A percentile compares a stretch with the other conserved stretches of the same genome.
Conservation (phyloP, 1,139 yeast species). For the Meyerozyma sp. region DNA sequence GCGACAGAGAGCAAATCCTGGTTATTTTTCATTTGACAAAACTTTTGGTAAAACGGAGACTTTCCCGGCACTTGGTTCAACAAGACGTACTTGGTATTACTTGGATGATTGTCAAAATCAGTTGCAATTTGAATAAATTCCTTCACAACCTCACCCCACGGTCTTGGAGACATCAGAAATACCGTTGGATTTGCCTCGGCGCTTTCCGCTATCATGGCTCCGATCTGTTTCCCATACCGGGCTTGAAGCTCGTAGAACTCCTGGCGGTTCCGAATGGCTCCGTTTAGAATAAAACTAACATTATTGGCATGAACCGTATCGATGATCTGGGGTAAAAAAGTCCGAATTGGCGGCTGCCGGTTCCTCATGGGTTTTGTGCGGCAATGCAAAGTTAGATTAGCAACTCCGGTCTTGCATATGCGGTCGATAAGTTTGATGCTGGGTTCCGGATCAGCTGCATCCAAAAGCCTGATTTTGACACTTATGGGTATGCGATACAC, state of each 20-base stretch:
- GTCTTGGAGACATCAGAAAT: slow-evolving; percentile 44
- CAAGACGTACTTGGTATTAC: slow-evolving; percentile 78
- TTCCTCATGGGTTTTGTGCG: slow-evolving; percentile 88
- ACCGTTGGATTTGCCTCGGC: slow-evolving; percentile 87
- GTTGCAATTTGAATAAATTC: slow-evolving; percentile 55
- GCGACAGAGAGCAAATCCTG: slow-evolving; percentile 40
- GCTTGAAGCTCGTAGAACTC: slow-evolving; percentile 54
- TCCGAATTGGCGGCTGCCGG: slow-evolving; percentile 71
- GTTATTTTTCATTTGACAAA: slow-evolving; percentile 53
- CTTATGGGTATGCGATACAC: slow-evolving; percentile 78
- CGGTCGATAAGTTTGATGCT: slow-evolving; percentile 58
- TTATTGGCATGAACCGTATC: slow-evolving; percentile 56
- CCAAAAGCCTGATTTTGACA: slow-evolving; percentile 79
- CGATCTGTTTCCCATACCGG: slow-evolving; percentile 51
- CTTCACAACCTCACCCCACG: slow-evolving; percentile 50
- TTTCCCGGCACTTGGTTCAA: slow-evolving; percentile 79
- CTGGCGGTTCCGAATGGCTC: slow-evolving; percentile 53
- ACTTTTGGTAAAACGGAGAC: slow-evolving; percentile 50
- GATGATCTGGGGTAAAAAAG: slow-evolving; percentile 57
- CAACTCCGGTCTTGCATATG: slow-evolving; percentile 74
- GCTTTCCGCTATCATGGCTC: slow-evolving; percentile 91
- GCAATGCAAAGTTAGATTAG: slow-evolving; percentile 85
- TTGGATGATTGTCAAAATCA: slow-evolving; percentile 50
- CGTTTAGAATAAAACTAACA: slow-evolving; percentile 76
- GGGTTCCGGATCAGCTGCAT: slow-evolving; percentile 45